A percentile compares a stretch with the other conserved stretches of the same genome.
These are phyloP conservation scores for Rutidosis leptorrhynchoides DNA, from an alignment of 129 eudicot species.

Conservation along the genomic window DNA sequence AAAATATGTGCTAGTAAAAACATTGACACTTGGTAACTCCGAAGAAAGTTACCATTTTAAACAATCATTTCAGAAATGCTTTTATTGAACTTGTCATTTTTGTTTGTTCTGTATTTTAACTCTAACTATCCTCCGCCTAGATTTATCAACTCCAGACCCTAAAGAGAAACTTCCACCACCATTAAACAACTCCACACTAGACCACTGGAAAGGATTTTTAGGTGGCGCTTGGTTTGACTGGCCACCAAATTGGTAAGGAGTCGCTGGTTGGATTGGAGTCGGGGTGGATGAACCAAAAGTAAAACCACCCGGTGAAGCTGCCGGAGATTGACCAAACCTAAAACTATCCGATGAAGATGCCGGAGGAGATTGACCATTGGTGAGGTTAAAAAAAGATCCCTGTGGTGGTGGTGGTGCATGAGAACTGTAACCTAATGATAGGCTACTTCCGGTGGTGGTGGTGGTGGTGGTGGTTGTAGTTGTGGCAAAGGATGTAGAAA, in stretches of 20 bases:
- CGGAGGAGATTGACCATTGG: conserved; percentile 51
- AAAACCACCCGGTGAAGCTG: conserved; percentile 45
- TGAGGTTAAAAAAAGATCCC: conserved; percentile 34
- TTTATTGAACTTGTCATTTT: conserved; percentile 36
- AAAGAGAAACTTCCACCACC: conserved; percentile 86
- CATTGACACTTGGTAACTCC: conserved; percentile 12
- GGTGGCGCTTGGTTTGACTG: conserved; percentile 48
- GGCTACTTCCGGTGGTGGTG: conserved; percentile 12
- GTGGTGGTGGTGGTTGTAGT: conserved; percentile 4
- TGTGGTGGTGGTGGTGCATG: conserved; percentile 42
- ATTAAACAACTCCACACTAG: conserved; percentile 69
- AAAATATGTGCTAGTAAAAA: neutral
- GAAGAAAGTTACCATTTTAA: neutral
- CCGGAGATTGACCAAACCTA: conserved; percentile 29
- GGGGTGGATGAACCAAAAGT: conserved; percentile 54
- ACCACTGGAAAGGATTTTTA: conserved; percentile 66
- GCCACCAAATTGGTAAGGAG: conserved; percentile 72
- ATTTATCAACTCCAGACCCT: conserved; percentile 77
- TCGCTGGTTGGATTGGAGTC: conserved; percentile 27
- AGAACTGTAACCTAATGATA: conserved; percentile 4
- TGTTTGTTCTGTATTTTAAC: conserved; percentile 44
- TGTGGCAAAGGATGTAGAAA: conserved; percentile 40
- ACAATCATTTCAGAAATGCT: conserved; percentile 1
- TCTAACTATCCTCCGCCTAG: conserved; percentile 50
- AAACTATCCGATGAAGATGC: no score